phyloP scores from a whole-genome alignment of 176 grass and related monocot genomes.

The Puya raimondii region DNA sequence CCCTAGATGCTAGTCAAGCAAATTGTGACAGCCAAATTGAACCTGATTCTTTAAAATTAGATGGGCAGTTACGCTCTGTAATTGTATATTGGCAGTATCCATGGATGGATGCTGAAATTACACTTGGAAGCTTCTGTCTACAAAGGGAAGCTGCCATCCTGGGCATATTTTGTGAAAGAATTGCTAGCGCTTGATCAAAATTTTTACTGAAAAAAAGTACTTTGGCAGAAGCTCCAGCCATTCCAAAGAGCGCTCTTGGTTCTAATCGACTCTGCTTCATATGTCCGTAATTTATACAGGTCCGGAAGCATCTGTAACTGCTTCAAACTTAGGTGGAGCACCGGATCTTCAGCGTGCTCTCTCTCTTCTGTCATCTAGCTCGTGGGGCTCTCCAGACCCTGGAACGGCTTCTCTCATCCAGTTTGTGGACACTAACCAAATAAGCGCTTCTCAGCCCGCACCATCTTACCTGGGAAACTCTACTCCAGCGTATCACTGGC shows the following conservation, averaged over 20 bases:
- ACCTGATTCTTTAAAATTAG: too few species aligned
- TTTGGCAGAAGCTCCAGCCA: neutral
- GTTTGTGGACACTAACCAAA: constrained; percentile 2
- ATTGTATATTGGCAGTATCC: too few species aligned
- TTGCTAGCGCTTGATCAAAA: too few species aligned
- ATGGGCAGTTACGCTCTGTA: too few species aligned
- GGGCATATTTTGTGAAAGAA: too few species aligned
- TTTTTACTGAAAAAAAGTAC: too few species aligned
- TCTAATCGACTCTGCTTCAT: neutral
- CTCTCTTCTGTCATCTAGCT: constrained; percentile 29
- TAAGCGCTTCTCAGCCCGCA: neutral
- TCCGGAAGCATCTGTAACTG: constrained; percentile 1
- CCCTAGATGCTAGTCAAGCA: too few species aligned
- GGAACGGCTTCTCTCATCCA: constrained; percentile 6
- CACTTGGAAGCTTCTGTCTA: too few species aligned
- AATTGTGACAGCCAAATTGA: too few species aligned
- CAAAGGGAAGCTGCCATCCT: too few species aligned
- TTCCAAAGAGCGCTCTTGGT: neutral
- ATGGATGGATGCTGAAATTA: too few species aligned
- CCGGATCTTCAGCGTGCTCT: constrained; percentile 15
- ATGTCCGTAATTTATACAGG: neutral
- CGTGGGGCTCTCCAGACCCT: neutral
- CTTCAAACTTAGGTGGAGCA: constrained; percentile 18
- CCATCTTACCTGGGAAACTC: neutral
- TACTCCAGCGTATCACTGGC: neutral